A percentile compares a stretch with the other conserved stretches of the same genome.
Conservation (phyloP, 805 yeast species). For the Saccharomycopsis fibuligera region DNA sequence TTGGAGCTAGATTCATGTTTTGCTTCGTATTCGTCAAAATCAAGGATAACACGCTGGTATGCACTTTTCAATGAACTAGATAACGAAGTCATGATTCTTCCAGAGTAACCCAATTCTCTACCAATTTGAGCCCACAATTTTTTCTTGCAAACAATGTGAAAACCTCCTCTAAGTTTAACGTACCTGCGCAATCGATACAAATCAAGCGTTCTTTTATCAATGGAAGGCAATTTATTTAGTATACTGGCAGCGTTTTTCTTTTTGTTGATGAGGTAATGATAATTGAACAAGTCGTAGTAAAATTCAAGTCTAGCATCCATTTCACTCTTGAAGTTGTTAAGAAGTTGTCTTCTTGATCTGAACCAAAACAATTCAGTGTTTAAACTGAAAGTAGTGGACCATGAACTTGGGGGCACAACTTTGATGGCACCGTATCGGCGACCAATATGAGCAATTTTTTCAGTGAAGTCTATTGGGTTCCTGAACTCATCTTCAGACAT, state of each 20-base stretch:
- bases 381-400: slow-evolving; percentile 30
- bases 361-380: slow-evolving; percentile 48
- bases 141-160: slow-evolving; percentile 49
- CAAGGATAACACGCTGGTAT: slow-evolving; percentile 40
- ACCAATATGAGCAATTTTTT: slow-evolving; percentile 40
- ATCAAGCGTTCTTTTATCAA: slow-evolving; percentile 62
- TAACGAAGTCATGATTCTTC: slow-evolving; percentile 63
- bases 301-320: slow-evolving; percentile 40
- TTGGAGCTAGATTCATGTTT: background rate
- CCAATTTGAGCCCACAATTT: slow-evolving; percentile 83
- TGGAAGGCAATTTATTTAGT: slow-evolving; percentile 48
- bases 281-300: slow-evolving; percentile 38
- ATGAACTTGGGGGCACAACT: slow-evolving; percentile 45
- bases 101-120: slow-evolving; percentile 70
- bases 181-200: slow-evolving; percentile 50
- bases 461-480: slow-evolving; percentile 53
- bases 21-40: slow-evolving; percentile 26
- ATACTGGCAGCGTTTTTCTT: slow-evolving; percentile 26
- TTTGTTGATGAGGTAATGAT: slow-evolving; percentile 28
- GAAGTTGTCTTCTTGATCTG: slow-evolving; percentile 41
- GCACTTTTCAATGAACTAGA: slow-evolving; percentile 61
- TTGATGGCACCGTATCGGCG: slow-evolving; percentile 57
- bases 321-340: slow-evolving; percentile 37
- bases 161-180: slow-evolving; percentile 65
- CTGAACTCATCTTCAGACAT: slow-evolving; percentile 44